phyloP scores from a whole-genome alignment of 163 green algal species.

The Picocystis sp. region DNA sequence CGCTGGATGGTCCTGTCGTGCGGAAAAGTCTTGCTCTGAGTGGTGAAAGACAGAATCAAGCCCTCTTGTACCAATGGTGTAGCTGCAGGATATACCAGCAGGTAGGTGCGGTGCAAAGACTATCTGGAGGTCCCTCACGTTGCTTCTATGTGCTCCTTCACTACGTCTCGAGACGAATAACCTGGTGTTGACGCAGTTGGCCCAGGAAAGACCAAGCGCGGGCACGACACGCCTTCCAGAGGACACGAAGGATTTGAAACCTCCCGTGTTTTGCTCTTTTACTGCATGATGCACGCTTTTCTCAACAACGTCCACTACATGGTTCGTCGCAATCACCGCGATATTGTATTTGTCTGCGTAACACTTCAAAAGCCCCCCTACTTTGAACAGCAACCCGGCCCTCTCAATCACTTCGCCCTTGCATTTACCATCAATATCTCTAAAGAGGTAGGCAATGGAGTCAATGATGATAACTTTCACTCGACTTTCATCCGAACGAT shows the following conservation, averaged over 20 bases:
- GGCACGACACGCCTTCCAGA: slow-evolving; percentile 37
- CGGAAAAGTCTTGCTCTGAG: too few species aligned
- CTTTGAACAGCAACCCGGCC: slow-evolving; percentile 28
- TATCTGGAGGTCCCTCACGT: slow-evolving; percentile 6
- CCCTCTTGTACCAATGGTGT: too few species aligned
- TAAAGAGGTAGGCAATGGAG: slow-evolving; percentile 48
- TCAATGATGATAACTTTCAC: slow-evolving; percentile 55
- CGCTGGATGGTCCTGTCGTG: too few species aligned
- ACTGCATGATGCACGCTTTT: slow-evolving; percentile 10
- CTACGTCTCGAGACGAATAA: slow-evolving; percentile 36
- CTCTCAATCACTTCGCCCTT: slow-evolving; percentile 16
- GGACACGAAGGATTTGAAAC: slow-evolving; percentile 16
- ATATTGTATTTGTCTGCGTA: slow-evolving; percentile 16
- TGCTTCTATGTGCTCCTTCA: background rate
- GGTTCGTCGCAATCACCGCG: slow-evolving; percentile 53
- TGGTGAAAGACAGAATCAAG: too few species aligned
- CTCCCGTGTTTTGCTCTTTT: background rate
- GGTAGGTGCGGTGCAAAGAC: slow-evolving; percentile 12
- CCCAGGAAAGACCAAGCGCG: slow-evolving; percentile 52
- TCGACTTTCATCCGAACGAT: background rate
- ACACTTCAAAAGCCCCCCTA: slow-evolving; percentile 30
- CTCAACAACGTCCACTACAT: slow-evolving; percentile 37
- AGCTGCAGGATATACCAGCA: background rate
- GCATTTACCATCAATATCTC: slow-evolving; percentile 22
- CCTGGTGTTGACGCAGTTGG: slow-evolving; percentile 50